phyloP scores from a whole-genome alignment of 2,329 filamentous ascomycete genomes.

The Phymatotrichopsis omnivora region DNA sequence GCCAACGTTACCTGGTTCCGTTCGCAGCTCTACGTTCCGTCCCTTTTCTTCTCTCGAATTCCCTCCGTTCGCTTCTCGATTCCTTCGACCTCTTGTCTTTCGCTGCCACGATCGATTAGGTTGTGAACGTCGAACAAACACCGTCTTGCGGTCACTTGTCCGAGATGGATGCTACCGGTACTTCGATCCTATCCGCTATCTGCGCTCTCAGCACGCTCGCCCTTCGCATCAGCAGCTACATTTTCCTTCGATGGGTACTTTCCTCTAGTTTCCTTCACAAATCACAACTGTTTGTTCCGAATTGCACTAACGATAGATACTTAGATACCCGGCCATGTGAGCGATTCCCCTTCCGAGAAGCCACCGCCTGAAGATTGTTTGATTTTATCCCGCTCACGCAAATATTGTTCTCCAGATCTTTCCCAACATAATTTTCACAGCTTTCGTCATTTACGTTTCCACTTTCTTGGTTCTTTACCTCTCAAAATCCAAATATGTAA shows the following conservation, averaged over 20 bases:
- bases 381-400: conserved; percentile 10
- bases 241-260: conserved; percentile 55
- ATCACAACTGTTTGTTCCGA: conserved; percentile 30
- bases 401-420: conserved; percentile 33
- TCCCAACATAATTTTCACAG: conserved; percentile 45
- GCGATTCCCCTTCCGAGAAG: conserved; percentile 14
- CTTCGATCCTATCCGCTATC: conserved; percentile 15
- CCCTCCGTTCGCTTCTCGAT: too few species aligned
- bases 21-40: too few species aligned
- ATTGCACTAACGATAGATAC: conserved; percentile 18
- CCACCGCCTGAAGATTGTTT: neutral
- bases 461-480: conserved; percentile 52
- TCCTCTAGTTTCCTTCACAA: conserved; percentile 32
- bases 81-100: too few species aligned
- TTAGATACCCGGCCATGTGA: conserved; percentile 37
- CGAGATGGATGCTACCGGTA: too few species aligned
- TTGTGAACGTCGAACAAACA: too few species aligned
- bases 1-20: too few species aligned
- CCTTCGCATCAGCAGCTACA: conserved; percentile 35
- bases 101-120: too few species aligned
- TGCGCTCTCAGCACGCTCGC: conserved; percentile 22
- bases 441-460: conserved; percentile 56
- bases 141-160: too few species aligned
- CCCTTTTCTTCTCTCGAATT: too few species aligned
- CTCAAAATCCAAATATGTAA: conserved; percentile 46